Percentiles rank a stretch among this genome's conserved stretches.
These are phyloP conservation scores for Isoetes taiwanensis DNA, from an alignment of 75 land plant species.

Conservation along the genomic window DNA sequence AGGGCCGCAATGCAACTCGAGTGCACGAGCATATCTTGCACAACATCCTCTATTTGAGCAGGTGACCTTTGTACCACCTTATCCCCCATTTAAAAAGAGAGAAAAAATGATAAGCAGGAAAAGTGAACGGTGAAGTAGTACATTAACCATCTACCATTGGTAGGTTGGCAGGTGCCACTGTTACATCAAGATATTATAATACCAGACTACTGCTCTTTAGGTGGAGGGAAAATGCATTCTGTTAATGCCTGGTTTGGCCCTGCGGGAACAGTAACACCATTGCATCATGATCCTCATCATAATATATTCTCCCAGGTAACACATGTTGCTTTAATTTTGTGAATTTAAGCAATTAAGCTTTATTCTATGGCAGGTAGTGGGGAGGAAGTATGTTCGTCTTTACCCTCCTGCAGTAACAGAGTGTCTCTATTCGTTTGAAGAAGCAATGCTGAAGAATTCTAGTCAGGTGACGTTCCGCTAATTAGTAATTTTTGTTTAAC, in stretches of 20 bases:
- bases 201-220: conserved; percentile 49
- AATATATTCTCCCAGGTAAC: conserved; percentile 85
- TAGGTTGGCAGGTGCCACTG: conserved; percentile 52
- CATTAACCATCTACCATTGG: background rate
- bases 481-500: too few species aligned
- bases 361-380: conserved; percentile 74
- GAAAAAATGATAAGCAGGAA: background rate
- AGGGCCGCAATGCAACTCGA: conserved; percentile 10
- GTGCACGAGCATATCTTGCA: conserved; percentile 66
- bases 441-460: conserved; percentile 80
- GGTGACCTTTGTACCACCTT: conserved; percentile 17
- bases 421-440: conserved; percentile 63
- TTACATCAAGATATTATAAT: conserved; percentile 59
- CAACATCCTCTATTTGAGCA: conserved; percentile 96
- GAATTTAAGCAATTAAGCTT: background rate
- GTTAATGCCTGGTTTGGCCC: conserved; percentile 99
- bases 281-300: conserved; percentile 97
- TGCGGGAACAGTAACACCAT: conserved; percentile 84
- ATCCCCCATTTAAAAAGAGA: too few species aligned
- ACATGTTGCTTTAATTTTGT: background rate
- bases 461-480: conserved; percentile 97
- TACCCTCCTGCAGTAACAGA: conserved; percentile 46
- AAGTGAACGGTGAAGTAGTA: background rate
- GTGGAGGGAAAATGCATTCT: conserved; percentile 69
- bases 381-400: conserved; percentile 83